Percentiles rank a stretch among this genome's conserved stretches.
Conservation (phyloP, 352 stramenopile genomes). For the Blastocystis sp. region DNA sequence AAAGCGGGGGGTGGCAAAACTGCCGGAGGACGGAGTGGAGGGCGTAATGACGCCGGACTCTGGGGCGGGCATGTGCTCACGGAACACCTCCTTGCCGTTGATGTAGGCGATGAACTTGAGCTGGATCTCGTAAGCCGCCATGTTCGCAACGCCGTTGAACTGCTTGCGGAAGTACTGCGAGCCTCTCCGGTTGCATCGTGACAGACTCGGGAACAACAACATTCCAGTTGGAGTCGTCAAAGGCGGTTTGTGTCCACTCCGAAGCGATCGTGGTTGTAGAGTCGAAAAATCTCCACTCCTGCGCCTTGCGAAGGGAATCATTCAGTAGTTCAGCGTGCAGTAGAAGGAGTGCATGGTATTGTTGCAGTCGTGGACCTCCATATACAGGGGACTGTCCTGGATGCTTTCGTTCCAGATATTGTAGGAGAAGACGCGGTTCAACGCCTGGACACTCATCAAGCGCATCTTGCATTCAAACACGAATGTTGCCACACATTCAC, state of each 20-base stretch:
- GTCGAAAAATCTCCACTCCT: neutral
- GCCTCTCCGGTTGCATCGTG: neutral
- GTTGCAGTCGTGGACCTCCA: too few relatives aligned
- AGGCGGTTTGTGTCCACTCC: neutral
- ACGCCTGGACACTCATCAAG: too few relatives aligned
- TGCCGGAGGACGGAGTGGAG: neutral
- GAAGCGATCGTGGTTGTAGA: too few relatives aligned
- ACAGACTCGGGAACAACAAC: neutral
- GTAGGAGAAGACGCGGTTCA: too few relatives aligned
- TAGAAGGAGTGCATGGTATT: too few relatives aligned
- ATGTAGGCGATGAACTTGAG: slow-evolving; percentile 14
- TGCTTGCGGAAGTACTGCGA: slow-evolving; percentile 31
- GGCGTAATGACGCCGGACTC: neutral
- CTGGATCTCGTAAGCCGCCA: slow-evolving; percentile 11
- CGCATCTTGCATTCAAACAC: too few relatives aligned
- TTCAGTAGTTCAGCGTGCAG: too few relatives aligned
- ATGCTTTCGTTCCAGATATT: too few relatives aligned
- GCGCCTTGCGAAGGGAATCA: neutral
- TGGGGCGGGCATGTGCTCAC: neutral
- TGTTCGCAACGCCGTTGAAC: slow-evolving; percentile 8
- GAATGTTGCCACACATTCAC: too few relatives aligned
- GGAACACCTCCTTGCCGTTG: slow-evolving; percentile 19
- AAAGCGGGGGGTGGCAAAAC: neutral
- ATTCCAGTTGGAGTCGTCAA: slow-evolving; percentile 15
- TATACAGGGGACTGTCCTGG: too few relatives aligned